phyloP scores from a whole-genome alignment of 176 grass and related monocot genomes.

The Ensete ventricosum region DNA sequence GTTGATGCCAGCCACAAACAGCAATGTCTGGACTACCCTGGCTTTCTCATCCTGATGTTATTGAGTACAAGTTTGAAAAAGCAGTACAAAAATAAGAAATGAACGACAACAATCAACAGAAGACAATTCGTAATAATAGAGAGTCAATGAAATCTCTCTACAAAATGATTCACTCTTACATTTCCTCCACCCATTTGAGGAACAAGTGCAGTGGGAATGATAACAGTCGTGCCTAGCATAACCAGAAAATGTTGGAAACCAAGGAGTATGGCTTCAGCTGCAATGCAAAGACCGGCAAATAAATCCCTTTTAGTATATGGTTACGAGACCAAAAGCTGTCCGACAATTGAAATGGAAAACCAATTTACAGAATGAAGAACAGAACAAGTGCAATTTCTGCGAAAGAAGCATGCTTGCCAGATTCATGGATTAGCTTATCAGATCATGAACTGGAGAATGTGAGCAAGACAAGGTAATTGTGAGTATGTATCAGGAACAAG shows the following conservation, averaged over 20 bases:
- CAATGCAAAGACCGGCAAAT: constrained; percentile 12
- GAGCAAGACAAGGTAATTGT: not conserved
- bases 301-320: not conserved
- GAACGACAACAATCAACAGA: not conserved
- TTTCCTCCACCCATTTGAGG: constrained; percentile 99
- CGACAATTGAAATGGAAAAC: too few relatives aligned
- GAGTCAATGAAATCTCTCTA: not conserved
- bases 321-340: too few relatives aligned
- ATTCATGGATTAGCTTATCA: too few relatives aligned
- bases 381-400: too few relatives aligned
- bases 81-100: not conserved
- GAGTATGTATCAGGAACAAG: too few relatives aligned
- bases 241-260: constrained; percentile 98
- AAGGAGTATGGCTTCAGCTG: constrained; percentile 95
- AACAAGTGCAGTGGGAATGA: constrained; percentile 97
- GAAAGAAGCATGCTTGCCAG: too few relatives aligned
- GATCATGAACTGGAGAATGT: not conserved
- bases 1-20: constrained; percentile 90
- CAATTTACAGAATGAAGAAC: too few relatives aligned
- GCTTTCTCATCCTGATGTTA: constrained; percentile 77
- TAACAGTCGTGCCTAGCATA: constrained; percentile 93
- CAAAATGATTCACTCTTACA: constrained; percentile 34
- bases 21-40: constrained; percentile 76
- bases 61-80: not conserved
- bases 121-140: too few relatives aligned